phyloP scores from a whole-genome alignment of 2,329 filamentous ascomycete species.

The Lasiodiplodia theobromae region DNA sequence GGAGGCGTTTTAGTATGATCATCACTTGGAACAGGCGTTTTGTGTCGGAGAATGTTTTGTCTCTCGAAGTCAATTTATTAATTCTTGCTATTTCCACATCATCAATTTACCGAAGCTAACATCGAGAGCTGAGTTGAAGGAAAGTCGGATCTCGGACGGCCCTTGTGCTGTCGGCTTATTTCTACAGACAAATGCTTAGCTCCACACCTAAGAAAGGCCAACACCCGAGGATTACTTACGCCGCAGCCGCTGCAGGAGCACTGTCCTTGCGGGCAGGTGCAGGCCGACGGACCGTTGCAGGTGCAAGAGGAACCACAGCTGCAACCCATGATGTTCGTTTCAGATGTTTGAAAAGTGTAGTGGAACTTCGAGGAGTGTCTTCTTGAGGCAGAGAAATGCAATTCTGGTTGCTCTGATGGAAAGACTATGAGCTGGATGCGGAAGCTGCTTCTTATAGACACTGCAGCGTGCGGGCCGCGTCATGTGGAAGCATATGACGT shows the following conservation, averaged over 20 bases:
- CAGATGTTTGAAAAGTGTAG: neutral
- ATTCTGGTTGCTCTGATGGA: neutral
- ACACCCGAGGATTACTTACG: neutral
- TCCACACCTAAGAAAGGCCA: neutral
- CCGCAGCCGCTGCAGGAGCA: constrained; percentile 22
- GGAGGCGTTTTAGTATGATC: no score
- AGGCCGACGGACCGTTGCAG: constrained; percentile 11
- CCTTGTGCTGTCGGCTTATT: neutral
- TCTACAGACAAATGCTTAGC: neutral
- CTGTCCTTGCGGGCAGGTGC: constrained; percentile 7
- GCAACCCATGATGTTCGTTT: constrained; percentile 13
- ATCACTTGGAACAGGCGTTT: no score
- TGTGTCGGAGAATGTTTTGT: no score
- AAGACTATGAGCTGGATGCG: neutral
- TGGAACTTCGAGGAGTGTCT: neutral
- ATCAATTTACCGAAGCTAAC: no score
- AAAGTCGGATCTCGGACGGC: no score
- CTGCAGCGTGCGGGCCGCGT: neutral
- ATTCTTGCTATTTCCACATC: neutral
- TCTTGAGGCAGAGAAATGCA: neutral
- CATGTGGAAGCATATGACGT: constrained; percentile 11
- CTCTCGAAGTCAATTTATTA: neutral
- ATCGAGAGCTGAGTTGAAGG: no score
- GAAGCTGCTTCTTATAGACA: constrained; percentile 3
- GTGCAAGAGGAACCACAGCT: constrained; percentile 17